These are phyloP conservation scores for Phaeosphaeriaceae sp. DNA, from an alignment of 2,329 filamentous ascomycete species.

Conservation along the genomic window DNA sequence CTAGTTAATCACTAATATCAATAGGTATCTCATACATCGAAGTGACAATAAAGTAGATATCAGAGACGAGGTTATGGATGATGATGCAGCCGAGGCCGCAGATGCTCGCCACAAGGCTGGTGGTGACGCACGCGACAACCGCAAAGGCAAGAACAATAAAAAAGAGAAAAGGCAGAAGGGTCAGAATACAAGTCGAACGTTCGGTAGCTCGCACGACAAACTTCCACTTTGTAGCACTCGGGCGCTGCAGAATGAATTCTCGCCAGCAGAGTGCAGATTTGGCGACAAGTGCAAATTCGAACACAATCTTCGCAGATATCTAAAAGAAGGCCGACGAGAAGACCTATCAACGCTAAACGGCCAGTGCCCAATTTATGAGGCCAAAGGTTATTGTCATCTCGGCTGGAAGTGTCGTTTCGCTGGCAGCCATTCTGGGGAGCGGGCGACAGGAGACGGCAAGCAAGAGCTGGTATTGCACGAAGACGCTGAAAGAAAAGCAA, in stretches of 20 bases:
- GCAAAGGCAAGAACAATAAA: conserved; percentile 57
- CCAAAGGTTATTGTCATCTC: conserved; percentile 75
- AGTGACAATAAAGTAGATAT: conserved; percentile 31
- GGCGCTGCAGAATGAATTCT: conserved; percentile 77
- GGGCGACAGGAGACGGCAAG: conserved; percentile 76
- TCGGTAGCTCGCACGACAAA: conserved; percentile 79
- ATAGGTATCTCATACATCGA: conserved; percentile 43
- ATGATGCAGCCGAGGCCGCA: conserved; percentile 65
- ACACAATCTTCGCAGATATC: conserved; percentile 85
- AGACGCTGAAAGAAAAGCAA: conserved; percentile 56
- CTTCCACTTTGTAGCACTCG: conserved; percentile 79
- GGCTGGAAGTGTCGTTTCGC: conserved; percentile 97
- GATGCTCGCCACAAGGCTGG: conserved; percentile 52
- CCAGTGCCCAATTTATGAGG: conserved; percentile 81
- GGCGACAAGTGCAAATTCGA: conserved; percentile 81
- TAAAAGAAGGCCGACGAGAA: conserved; percentile 79
- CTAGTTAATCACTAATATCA: conserved; percentile 25
- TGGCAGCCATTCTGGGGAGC: conserved; percentile 82
- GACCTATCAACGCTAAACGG: conserved; percentile 79
- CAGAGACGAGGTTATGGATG: conserved; percentile 49
- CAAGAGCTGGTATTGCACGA: conserved; percentile 79
- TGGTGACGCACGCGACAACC: conserved; percentile 39
- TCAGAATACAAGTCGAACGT: conserved; percentile 83
- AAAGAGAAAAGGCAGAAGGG: conserved; percentile 71
- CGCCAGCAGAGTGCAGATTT: conserved; percentile 74